These are phyloP conservation scores for Fusarium xylarioides DNA, from an alignment of 2,329 filamentous ascomycete species.

Conservation along the genomic window DNA sequence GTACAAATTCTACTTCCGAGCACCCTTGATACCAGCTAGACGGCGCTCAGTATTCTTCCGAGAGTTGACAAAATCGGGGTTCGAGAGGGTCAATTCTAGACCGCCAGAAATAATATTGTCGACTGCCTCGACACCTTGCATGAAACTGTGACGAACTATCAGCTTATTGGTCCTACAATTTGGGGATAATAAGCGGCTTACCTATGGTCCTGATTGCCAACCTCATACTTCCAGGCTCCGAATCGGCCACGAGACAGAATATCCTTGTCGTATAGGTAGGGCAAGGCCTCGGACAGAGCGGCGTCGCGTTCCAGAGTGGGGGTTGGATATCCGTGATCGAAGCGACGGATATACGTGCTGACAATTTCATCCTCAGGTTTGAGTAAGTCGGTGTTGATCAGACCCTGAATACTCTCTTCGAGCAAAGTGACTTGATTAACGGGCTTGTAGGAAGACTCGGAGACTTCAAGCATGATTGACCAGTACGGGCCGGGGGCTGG, in stretches of 20 bases:
- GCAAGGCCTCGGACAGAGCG: slow-evolving; percentile 89
- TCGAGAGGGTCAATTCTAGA: slow-evolving; percentile 92
- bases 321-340: slow-evolving; percentile 98
- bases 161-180: rapidly evolving
- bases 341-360: slow-evolving; percentile 96
- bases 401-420: slow-evolving; percentile 90
- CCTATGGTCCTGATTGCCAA: slow-evolving; percentile 88
- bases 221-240: slow-evolving; percentile 97
- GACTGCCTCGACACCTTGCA: slow-evolving; percentile 93
- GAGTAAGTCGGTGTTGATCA: slow-evolving; percentile 98
- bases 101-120: slow-evolving; percentile 90
- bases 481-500: slow-evolving; percentile 88
- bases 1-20: not conserved
- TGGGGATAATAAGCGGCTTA: not conserved
- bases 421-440: slow-evolving; percentile 87
- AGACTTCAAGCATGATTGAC: slow-evolving; percentile 99
- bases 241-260: slow-evolving; percentile 97
- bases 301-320: slow-evolving; percentile 94
- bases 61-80: slow-evolving; percentile 93
- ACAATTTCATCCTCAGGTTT: slow-evolving; percentile 91
- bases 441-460: slow-evolving; percentile 93
- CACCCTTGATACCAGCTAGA: slow-evolving; percentile 24
- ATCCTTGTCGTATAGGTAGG: slow-evolving; percentile 87
- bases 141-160: slow-evolving; percentile 71
- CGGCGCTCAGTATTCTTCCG: slow-evolving; percentile 66